phyloP scores from a whole-genome alignment of 768 basidiomycete species.

The Lactifluus subvellereus region DNA sequence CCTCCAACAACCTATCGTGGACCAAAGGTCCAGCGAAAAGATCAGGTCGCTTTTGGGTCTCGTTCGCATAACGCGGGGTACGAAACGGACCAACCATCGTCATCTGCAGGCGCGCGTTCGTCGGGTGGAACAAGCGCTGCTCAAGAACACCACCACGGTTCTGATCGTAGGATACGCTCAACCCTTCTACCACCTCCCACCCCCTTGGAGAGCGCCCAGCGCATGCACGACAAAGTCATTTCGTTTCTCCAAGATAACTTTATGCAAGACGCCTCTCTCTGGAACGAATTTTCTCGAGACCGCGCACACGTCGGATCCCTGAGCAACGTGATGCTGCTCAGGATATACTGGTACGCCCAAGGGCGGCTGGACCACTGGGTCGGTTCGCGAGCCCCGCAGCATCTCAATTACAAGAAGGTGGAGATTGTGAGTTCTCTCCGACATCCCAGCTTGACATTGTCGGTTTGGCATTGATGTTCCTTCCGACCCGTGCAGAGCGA shows the following conservation, averaged over 20 bases:
- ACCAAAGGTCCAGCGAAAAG: not conserved
- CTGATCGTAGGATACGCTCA: not conserved
- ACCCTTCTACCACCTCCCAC: conserved; percentile 1
- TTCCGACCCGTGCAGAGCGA: not conserved
- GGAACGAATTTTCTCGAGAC: conserved; percentile 14
- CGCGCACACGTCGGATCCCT: not conserved
- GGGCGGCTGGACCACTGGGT: conserved; percentile 10
- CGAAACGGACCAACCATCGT: conserved; percentile 6
- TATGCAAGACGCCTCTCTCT: conserved; percentile 1
- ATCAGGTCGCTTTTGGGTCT: not conserved
- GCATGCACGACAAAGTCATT: conserved; percentile 3
- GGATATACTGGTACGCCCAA: conserved; percentile 18
- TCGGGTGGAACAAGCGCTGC: not conserved
- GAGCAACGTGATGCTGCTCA: conserved; percentile 15
- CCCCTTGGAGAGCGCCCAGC: not conserved
- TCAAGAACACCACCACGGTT: not conserved
- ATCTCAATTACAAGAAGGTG: conserved; percentile 8
- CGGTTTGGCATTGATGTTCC: not conserved
- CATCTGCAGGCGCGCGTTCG: not conserved
- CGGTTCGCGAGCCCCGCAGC: conserved; percentile 4
- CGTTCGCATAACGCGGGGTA: conserved; percentile 1
- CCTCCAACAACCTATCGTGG: not conserved
- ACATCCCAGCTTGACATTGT: not conserved
- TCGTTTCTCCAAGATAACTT: conserved; percentile 8
- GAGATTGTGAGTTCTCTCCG: not conserved